Conservation (phyloP, 257 asterid genomes). For the Solanum clarkiae region DNA sequence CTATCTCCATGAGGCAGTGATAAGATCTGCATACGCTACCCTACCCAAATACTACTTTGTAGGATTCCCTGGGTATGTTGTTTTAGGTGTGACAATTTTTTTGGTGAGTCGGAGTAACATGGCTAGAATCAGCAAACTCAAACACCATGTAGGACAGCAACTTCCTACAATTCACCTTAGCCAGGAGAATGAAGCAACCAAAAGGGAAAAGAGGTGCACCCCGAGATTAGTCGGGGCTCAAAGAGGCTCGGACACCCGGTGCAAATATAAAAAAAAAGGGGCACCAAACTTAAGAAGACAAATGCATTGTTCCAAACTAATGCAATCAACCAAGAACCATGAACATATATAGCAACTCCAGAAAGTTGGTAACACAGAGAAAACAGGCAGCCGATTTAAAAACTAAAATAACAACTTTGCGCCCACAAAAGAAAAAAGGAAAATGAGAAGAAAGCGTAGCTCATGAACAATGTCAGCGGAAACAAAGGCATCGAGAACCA, state of each 20-base stretch:
- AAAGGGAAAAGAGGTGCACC: background rate
- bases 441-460: conserved; percentile 3
- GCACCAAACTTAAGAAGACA: background rate
- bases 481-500: conserved; percentile 8
- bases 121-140: background rate
- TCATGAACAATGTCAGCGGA: conserved; percentile 15
- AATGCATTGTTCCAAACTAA: background rate
- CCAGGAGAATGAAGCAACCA: background rate
- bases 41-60: too few relatives aligned
- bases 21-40: too few relatives aligned
- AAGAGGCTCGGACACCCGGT: too few relatives aligned
- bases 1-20: too few relatives aligned
- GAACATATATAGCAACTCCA: conserved; percentile 2
- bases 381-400: conserved; percentile 3
- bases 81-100: background rate
- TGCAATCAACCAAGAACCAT: background rate
- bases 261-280: too few relatives aligned
- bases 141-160: background rate
- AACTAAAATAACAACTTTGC: background rate
- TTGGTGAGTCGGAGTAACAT: background rate
- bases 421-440: background rate
- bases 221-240: too few relatives aligned
- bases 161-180: background rate
- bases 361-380: background rate
- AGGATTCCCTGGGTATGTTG: too few relatives aligned